A percentile compares a stretch with the other conserved stretches of the same genome.
These are phyloP conservation scores for Penicillium thymicola DNA, from an alignment of 2,329 filamentous ascomycete genomes.

Conservation along the genomic window DNA sequence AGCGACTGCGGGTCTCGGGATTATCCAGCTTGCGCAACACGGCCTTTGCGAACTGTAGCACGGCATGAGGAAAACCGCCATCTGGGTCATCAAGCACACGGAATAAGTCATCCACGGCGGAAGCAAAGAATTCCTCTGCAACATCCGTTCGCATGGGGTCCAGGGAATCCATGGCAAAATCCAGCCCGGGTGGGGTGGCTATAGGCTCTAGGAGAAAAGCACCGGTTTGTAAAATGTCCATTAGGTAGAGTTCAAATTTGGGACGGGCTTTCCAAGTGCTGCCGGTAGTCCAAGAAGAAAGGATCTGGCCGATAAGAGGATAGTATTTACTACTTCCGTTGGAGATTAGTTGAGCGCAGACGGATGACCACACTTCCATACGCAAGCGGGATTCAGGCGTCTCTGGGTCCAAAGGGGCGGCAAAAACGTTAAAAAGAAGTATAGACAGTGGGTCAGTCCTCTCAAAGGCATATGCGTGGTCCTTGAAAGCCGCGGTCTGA, in stretches of 20 bases:
- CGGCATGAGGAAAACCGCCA: conserved; percentile 81
- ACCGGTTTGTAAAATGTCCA: conserved; percentile 90
- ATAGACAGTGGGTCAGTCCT: conserved; percentile 81
- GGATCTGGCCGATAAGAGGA: conserved; percentile 74
- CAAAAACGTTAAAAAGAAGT: conserved; percentile 84
- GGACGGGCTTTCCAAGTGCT: conserved; percentile 85
- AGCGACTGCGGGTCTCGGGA: conserved; percentile 67
- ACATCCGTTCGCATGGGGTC: conserved; percentile 73
- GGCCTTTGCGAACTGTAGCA: conserved; percentile 79
- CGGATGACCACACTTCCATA: conserved; percentile 82
- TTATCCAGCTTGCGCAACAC: conserved; percentile 73
- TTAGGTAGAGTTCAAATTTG: conserved; percentile 89
- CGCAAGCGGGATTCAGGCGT: conserved; percentile 76
- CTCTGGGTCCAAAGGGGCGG: conserved; percentile 77
- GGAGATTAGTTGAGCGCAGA: conserved; percentile 77
- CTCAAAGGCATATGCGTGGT: conserved; percentile 83
- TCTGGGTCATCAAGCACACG: conserved; percentile 82
- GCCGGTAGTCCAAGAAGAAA: conserved; percentile 84
- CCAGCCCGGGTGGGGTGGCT: conserved; percentile 72
- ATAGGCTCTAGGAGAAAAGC: conserved; percentile 84
- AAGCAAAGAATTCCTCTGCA: conserved; percentile 83
- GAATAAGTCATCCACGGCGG: conserved; percentile 76
- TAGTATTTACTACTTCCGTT: conserved; percentile 73
- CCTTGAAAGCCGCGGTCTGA: conserved; percentile 61
- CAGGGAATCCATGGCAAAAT: conserved; percentile 63